Evolutionary conservation across 2,329 filamentous ascomycete genomes (phyloP).

Genomic region (Botrytis galanthina): DNA sequence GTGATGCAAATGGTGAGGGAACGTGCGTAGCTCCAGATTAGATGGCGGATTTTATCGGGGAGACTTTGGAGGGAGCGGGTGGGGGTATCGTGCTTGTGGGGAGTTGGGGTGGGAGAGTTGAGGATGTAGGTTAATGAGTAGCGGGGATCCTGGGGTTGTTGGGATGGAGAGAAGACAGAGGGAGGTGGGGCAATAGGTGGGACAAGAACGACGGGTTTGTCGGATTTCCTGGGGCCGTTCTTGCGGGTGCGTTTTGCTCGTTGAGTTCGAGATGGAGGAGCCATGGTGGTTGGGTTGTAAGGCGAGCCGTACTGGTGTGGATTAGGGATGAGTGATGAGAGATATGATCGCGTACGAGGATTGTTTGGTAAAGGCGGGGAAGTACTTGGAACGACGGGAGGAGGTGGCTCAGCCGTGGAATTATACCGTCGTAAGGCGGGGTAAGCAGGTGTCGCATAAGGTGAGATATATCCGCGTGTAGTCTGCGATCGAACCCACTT

Average conservation of each 20-base stretch:
- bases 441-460: background rate
- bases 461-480: background rate
- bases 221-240: background rate
- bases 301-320: no score
- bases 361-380: background rate
- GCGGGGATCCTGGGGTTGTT: background rate
- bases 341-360: background rate
- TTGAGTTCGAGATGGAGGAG: background rate
- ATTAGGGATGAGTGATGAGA: background rate
- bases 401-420: background rate
- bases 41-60: background rate
- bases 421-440: background rate
- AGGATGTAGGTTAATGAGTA: background rate
- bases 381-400: background rate
- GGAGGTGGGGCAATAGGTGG: background rate
- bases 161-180: background rate
- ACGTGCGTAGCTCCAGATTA: background rate
- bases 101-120: background rate
- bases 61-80: background rate
- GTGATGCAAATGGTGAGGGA: background rate
- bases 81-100: background rate
- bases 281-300: no score
- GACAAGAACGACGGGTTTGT: background rate
- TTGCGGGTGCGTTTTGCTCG: background rate
- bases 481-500: slow-evolving; percentile 4